These are phyloP conservation scores for Mucor circinelloides DNA, from an alignment of 371 early-diverging fungal genomes.

Conservation along the genomic window DNA sequence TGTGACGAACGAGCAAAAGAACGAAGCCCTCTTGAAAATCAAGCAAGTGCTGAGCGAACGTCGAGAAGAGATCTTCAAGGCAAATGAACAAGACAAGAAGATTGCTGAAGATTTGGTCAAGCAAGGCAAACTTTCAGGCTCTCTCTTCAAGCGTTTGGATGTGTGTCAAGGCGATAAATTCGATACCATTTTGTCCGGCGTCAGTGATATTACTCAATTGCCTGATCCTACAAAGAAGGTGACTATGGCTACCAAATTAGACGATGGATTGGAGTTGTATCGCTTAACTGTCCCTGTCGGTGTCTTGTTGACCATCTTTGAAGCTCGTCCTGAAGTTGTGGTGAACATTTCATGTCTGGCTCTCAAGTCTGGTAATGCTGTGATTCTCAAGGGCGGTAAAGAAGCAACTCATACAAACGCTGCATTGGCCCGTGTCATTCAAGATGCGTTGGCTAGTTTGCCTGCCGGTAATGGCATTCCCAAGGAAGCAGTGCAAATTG, in stretches of 20 bases:
- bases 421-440: constrained; percentile 75
- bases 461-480: constrained; percentile 60
- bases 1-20: constrained; percentile 76
- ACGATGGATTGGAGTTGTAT: constrained; percentile 84
- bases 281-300: constrained; percentile 93
- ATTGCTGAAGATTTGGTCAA: constrained; percentile 71
- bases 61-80: constrained; percentile 73
- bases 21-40: constrained; percentile 75
- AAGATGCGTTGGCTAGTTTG: constrained; percentile 72
- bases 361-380: constrained; percentile 95
- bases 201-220: constrained; percentile 84
- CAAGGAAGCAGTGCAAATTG: constrained; percentile 82
- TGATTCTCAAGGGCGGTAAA: constrained; percentile 95
- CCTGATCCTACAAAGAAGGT: constrained; percentile 86
- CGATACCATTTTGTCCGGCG: constrained; percentile 84
- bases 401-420: constrained; percentile 81
- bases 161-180: constrained; percentile 85
- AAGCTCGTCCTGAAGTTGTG: constrained; percentile 98
- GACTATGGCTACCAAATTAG: constrained; percentile 78
- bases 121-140: constrained; percentile 72
- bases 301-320: constrained; percentile 94
- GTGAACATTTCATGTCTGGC: constrained; percentile 95
- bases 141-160: constrained; percentile 91
- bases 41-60: constrained; percentile 70
- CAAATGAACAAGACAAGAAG: constrained; percentile 84